These are phyloP conservation scores for Oryza glaberrima DNA, from an alignment of 176 grass and related monocot species.

Conservation along the genomic window DNA sequence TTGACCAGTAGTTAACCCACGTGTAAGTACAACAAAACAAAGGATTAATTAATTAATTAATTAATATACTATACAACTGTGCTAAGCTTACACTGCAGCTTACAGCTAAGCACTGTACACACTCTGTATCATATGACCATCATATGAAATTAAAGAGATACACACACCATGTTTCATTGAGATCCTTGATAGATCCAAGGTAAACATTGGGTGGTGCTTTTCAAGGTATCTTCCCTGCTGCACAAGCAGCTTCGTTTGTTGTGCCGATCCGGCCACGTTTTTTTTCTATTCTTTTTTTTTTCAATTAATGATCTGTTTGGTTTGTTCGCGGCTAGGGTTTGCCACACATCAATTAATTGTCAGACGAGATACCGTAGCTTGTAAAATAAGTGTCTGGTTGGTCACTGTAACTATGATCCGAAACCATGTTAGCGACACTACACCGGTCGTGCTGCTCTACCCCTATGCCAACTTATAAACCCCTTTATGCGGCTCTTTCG, in stretches of 20 bases:
- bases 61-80: not conserved
- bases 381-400: too few species aligned
- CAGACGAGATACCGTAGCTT: too few species aligned
- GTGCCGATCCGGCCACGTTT: not conserved
- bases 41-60: not conserved
- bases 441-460: too few species aligned
- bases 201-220: not conserved
- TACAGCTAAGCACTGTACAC: not conserved
- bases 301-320: too few species aligned
- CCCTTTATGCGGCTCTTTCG: too few species aligned
- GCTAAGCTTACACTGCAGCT: not conserved
- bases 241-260: not conserved
- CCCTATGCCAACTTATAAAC: too few species aligned
- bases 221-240: not conserved
- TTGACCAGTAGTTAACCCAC: conserved; percentile 16
- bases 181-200: not conserved
- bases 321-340: too few species aligned
- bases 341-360: too few species aligned
- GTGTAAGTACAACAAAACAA: conserved; percentile 44
- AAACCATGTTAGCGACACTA: too few species aligned
- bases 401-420: too few species aligned
- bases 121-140: conserved; percentile 45
- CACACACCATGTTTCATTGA: not conserved
- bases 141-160: conserved; percentile 36
- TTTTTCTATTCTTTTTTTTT: rapidly evolving